Percentiles rank a stretch among this genome's conserved stretches.
Evolutionary conservation across 495 filamentous ascomycete species (phyloP).

Genomic region (Xylaria venustula): DNA sequence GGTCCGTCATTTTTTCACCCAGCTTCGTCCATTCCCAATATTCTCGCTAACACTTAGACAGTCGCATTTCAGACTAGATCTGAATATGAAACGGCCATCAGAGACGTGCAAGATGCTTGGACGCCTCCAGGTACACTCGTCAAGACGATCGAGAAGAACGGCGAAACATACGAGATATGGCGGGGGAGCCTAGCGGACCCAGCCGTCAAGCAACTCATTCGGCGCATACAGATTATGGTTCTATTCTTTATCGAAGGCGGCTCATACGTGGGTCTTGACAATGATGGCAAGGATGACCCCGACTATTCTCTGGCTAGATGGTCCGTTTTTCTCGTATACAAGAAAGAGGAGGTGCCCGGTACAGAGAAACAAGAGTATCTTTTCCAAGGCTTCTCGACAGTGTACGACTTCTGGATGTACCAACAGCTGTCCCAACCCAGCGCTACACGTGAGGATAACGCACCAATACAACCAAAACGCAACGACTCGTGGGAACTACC

Average conservation of each 20-base stretch:
- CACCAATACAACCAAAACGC: slow-evolving; percentile 11
- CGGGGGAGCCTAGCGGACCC: slow-evolving; percentile 49
- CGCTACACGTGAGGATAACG: slow-evolving; percentile 17
- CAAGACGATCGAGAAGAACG: slow-evolving; percentile 35
- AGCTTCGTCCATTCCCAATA: background rate
- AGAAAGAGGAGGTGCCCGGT: slow-evolving; percentile 50
- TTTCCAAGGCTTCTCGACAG: slow-evolving; percentile 82
- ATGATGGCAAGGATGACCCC: slow-evolving; percentile 65
- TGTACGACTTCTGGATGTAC: slow-evolving; percentile 78
- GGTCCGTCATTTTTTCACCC: slow-evolving; percentile 41
- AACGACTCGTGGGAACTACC: slow-evolving; percentile 26
- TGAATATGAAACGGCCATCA: slow-evolving; percentile 59
- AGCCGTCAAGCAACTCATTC: slow-evolving; percentile 61
- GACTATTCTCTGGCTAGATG: slow-evolving; percentile 75
- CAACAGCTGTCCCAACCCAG: slow-evolving; percentile 31
- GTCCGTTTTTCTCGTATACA: slow-evolving; percentile 83
- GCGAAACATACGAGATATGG: slow-evolving; percentile 52
- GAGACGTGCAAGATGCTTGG: slow-evolving; percentile 56
- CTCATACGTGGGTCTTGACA: slow-evolving; percentile 62
- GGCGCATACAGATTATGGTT: slow-evolving; percentile 79
- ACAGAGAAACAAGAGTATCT: slow-evolving; percentile 58
- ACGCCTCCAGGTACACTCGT: slow-evolving; percentile 52
- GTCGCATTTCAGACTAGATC: slow-evolving; percentile 61
- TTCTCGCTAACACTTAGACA: slow-evolving; percentile 31
- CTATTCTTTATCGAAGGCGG: slow-evolving; percentile 92